These are phyloP conservation scores for Xylariaceae sp. DNA, from an alignment of 2,329 filamentous ascomycete species.

Conservation along the genomic window DNA sequence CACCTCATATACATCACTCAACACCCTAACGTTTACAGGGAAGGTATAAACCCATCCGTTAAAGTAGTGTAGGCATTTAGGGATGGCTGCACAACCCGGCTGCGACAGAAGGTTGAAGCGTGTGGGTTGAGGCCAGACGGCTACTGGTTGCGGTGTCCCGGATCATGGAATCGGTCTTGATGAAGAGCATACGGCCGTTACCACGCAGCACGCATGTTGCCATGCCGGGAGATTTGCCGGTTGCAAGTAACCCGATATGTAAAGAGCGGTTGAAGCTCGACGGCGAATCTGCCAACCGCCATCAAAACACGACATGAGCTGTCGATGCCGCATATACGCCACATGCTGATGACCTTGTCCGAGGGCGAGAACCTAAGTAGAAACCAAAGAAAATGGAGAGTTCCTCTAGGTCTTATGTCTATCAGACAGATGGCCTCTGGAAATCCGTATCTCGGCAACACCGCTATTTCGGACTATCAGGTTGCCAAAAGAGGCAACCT, in stretches of 20 bases:
- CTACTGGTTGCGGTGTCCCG: neutral
- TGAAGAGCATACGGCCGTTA: neutral
- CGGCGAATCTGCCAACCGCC: neutral
- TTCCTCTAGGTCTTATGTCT: neutral
- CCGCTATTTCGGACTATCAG: constrained; percentile 5
- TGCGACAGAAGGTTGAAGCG: constrained; percentile 3
- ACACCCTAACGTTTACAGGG: neutral
- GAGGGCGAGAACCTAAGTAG: neutral
- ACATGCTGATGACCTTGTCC: neutral
- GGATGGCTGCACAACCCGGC: neutral
- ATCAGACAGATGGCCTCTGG: constrained; percentile 5
- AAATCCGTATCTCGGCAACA: constrained; percentile 4
- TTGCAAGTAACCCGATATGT: neutral
- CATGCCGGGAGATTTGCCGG: neutral
- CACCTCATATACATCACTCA: constrained; percentile 2
- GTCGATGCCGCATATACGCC: neutral
- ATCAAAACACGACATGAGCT: neutral
- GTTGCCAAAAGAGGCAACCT: constrained; percentile 10
- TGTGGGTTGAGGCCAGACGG: neutral
- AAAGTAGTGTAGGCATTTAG: neutral
- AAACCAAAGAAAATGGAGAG: neutral
- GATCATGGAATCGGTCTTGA: neutral
- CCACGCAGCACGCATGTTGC: neutral
- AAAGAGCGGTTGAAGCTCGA: neutral
- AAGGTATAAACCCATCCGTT: neutral